Evolutionary conservation across 2,329 filamentous ascomycete genomes (phyloP), one percentile per base, ranked within the genome.

Genomic region (Emergomyces orientalis): DNA sequence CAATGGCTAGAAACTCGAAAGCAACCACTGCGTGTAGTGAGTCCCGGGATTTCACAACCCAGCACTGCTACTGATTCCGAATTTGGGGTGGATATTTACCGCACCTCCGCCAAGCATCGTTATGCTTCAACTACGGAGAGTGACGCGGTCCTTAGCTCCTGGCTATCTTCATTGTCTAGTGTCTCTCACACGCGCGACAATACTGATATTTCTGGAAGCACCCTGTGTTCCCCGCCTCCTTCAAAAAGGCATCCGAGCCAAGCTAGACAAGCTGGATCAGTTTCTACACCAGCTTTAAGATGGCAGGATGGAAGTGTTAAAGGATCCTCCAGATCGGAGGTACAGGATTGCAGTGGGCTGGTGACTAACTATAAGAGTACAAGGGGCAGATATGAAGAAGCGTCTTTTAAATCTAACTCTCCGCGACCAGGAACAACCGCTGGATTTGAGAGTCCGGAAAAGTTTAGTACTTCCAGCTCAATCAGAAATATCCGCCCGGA

Each of bases 51-150:
- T 34, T 73, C 71, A 14, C 69, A 71, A 56, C 68, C 67, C 17
- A 71, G 69, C 62, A 73, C 72, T n/a, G 69, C 69, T 51, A 64
- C 67, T 41, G 72, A 73, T 60, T 61, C 61, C 22, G 68, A 70
- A 9, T 72, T 73, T 56, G 71, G 72, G 52, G 66, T 63, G 34
- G 65, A 69, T 30, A 63, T 73, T 6, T 68, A 70, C 61, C 70
- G 71, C 34, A 70, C 68, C 11, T 37, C 39, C n/a, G n/a, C 59
- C 60, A 43, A 27, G 34, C 25, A 62, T 45, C 39, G 19, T 45
- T 43, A 55, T 45, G 34, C 61, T 14, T 32, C 63, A 65, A 67
- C 58, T 61, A 61, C 52, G 4, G 34, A 54, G 45, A 59, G 63
- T 54, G 57, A 64, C 47, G 49, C 39, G 61, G 65, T 62, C 64